phyloP scores from a whole-genome alignment of 23 red algal species.

The Agarophyton chilense region DNA sequence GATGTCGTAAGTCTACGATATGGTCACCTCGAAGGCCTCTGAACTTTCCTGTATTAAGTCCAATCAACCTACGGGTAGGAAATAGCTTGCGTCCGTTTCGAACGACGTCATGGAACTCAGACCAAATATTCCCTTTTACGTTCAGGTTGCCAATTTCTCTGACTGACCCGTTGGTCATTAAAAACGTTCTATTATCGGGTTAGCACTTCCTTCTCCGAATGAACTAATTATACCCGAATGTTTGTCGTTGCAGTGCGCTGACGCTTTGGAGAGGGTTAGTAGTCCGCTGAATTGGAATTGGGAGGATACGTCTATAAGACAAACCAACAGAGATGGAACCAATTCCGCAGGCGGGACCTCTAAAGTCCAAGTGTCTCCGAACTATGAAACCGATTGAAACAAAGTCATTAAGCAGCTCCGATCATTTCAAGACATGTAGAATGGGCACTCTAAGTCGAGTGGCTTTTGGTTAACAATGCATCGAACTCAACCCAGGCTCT shows the following conservation, averaged over 20 bases:
- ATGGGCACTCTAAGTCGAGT: not conserved
- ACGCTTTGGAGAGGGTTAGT: not conserved
- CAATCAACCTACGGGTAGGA: not conserved
- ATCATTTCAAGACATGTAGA: constrained; percentile 16
- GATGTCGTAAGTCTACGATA: constrained; percentile 9
- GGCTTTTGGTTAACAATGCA: not conserved
- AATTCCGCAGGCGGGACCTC: not conserved
- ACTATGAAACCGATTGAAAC: not conserved
- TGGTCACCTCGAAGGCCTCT: constrained; percentile 5
- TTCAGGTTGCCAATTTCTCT: not conserved
- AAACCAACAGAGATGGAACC: too few species aligned
- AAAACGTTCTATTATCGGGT: constrained; percentile 16
- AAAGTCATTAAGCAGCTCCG: not conserved
- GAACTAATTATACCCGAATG: not conserved
- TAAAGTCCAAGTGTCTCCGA: not conserved
- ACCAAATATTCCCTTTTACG: not conserved
- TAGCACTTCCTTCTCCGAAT: constrained; percentile 11
- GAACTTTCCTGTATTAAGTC: not conserved
- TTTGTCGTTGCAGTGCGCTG: not conserved
- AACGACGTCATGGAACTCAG: constrained; percentile 22
- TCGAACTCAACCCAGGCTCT: not conserved
- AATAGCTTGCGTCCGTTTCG: not conserved
- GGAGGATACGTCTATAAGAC: not conserved
- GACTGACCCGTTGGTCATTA: not conserved
- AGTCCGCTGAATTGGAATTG: not conserved